These are phyloP conservation scores for Xylariaceae sp. DNA, from an alignment of 2,329 filamentous ascomycete species.

Conservation along the genomic window DNA sequence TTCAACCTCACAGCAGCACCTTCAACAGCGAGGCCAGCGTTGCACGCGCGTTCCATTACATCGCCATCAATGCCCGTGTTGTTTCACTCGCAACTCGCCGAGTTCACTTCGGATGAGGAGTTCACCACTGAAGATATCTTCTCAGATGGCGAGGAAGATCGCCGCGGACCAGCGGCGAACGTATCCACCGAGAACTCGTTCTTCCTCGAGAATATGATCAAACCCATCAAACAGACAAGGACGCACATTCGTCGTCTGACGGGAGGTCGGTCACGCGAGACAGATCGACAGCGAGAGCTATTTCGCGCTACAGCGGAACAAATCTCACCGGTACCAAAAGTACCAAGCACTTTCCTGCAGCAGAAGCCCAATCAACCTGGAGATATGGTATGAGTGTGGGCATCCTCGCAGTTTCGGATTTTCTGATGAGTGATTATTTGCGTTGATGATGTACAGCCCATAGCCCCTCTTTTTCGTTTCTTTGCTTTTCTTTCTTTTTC, in stretches of 20 bases:
- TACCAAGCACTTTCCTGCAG: constrained; percentile 35
- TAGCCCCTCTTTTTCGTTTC: neutral
- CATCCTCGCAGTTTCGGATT: neutral
- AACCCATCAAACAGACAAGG: constrained; percentile 52
- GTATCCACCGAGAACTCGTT: constrained; percentile 43
- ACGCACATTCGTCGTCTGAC: constrained; percentile 60
- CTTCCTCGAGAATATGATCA: constrained; percentile 59
- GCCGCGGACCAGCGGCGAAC: constrained; percentile 2
- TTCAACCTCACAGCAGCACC: constrained; percentile 40
- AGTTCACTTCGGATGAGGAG: constrained; percentile 74
- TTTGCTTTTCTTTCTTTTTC: neutral
- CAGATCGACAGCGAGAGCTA: constrained; percentile 36
- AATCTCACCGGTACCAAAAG: constrained; percentile 41
- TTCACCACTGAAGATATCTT: constrained; percentile 62
- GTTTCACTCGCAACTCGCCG: constrained; percentile 52
- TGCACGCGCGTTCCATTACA: constrained; percentile 80
- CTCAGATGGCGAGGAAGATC: constrained; percentile 69
- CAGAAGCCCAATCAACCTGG: constrained; percentile 28
- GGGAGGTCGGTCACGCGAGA: constrained; percentile 46
- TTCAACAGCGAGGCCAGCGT: constrained; percentile 54
- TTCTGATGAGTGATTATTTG: neutral
- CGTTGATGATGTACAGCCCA: constrained; percentile 5
- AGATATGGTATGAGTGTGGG: constrained; percentile 22
- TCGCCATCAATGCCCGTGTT: constrained; percentile 63
- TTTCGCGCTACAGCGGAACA: constrained; percentile 34